phyloP scores from a whole-genome alignment of 2,329 filamentous ascomycete genomes.

The Fusarium anguioides region DNA sequence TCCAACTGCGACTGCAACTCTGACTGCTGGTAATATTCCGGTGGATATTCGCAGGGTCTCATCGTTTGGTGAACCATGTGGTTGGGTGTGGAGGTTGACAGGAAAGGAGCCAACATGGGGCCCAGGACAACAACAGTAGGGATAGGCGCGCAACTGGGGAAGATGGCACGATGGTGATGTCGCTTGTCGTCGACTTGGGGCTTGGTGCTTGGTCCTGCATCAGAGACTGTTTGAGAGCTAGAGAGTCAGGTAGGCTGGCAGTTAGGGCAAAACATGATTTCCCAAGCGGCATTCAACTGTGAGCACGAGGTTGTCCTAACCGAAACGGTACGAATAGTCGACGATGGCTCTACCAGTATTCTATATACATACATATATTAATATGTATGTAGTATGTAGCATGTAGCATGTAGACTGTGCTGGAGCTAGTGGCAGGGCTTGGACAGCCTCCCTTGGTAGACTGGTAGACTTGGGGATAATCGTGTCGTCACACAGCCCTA shows the following conservation, averaged over 20 bases:
- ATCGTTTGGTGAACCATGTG: constrained; percentile 19
- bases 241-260: not conserved
- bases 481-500: constrained; percentile 49
- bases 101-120: not conserved
- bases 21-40: constrained; percentile 14
- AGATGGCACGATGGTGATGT: constrained; percentile 29
- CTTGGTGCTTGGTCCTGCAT: too few relatives aligned
- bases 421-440: constrained; percentile 24
- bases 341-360: not conserved
- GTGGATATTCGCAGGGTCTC: constrained; percentile 7
- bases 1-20: not conserved
- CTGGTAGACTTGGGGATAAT: constrained; percentile 3
- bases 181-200: constrained; percentile 14
- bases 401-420: too few relatives aligned
- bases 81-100: constrained; percentile 29
- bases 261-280: constrained; percentile 5
- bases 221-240: not conserved
- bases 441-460: not conserved
- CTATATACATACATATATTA: not conserved
- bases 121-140: constrained; percentile 1
- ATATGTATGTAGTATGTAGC: too few relatives aligned
- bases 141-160: constrained; percentile 27
- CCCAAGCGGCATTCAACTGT: not conserved
- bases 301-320: constrained; percentile 8
- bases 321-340: constrained; percentile 30